These are phyloP conservation scores for Rhizopus arrhizus DNA, from an alignment of 371 early-diverging fungal species.

Conservation along the genomic window DNA sequence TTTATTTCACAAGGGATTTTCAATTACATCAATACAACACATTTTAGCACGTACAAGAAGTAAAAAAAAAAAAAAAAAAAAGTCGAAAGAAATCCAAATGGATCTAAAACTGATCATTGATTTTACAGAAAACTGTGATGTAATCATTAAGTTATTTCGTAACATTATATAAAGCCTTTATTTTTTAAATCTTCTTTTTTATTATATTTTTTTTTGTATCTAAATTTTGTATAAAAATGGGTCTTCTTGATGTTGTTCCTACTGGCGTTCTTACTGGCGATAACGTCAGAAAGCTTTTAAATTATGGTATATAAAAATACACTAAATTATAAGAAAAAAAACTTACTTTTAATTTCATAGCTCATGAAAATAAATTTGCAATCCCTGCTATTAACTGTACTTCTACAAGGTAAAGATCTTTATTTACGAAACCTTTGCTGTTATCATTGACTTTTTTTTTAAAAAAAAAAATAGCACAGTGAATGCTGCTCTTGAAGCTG, in stretches of 20 bases:
- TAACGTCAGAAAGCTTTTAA: slow-evolving; percentile 81
- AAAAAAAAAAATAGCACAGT: slow-evolving; percentile 47
- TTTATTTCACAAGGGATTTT: no score
- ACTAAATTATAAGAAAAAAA: neutral
- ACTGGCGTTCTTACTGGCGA: slow-evolving; percentile 91
- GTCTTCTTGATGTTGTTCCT: slow-evolving; percentile 80
- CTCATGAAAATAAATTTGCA: slow-evolving; percentile 81
- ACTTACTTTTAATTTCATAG: slow-evolving; percentile 25
- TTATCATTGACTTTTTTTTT: no score
- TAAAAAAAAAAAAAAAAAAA: no score
- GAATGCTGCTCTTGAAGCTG: slow-evolving; percentile 91
- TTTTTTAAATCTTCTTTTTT: slow-evolving; percentile 9
- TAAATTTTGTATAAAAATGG: slow-evolving; percentile 39
- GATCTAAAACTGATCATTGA: slow-evolving; percentile 15
- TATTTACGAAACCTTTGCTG: no score
- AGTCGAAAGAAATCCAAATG: no score
- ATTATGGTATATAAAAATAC: slow-evolving; percentile 54
- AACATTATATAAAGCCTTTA: slow-evolving; percentile 11
- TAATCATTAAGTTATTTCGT: slow-evolving; percentile 8
- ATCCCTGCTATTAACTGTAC: slow-evolving; percentile 95
- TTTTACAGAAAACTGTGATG: slow-evolving; percentile 8
- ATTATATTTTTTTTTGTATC: neutral
- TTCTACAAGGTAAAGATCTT: slow-evolving; percentile 61
- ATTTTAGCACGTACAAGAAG: no score
- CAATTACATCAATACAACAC: no score